A percentile compares a stretch with the other conserved stretches of the same genome.
Conservation (phyloP, 495 filamentous ascomycete genomes). For the Penicillium canescens region DNA sequence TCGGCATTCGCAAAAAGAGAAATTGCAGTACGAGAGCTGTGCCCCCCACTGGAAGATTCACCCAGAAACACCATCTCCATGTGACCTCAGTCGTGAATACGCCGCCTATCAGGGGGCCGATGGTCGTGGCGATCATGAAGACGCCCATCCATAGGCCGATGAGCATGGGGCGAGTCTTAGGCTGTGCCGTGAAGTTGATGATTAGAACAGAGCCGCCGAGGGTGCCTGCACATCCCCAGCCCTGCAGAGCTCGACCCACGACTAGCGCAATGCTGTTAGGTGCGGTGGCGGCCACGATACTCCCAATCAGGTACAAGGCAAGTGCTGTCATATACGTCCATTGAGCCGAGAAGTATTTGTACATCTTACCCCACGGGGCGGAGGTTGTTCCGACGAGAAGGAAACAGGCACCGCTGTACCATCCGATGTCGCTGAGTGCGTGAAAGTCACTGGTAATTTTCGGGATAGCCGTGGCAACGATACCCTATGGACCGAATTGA, state of each 20-base stretch:
- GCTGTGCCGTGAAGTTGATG: constrained; percentile 30
- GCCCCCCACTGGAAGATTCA: constrained; percentile 12
- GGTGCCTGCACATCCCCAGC: constrained; percentile 10
- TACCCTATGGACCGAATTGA: not conserved
- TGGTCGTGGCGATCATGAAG: constrained; percentile 41
- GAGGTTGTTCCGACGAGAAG: constrained; percentile 55
- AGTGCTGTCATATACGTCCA: constrained; percentile 54
- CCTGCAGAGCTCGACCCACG: not conserved
- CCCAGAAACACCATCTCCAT: constrained; percentile 47
- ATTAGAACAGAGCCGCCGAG: constrained; percentile 29
- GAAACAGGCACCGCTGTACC: constrained; percentile 60
- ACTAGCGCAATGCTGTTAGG: constrained; percentile 6
- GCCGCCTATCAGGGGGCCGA: constrained; percentile 50
- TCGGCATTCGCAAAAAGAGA: constrained; percentile 12
- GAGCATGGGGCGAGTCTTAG: constrained; percentile 32
- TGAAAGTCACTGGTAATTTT: constrained; percentile 51
- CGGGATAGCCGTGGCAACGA: constrained; percentile 46
- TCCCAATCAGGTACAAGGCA: constrained; percentile 70
- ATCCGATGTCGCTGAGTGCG: constrained; percentile 43
- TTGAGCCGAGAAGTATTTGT: constrained; percentile 56
- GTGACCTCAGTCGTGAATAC: constrained; percentile 42
- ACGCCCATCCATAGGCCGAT: constrained; percentile 38
- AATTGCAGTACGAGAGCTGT: constrained; percentile 13
- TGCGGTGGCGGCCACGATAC: constrained; percentile 39
- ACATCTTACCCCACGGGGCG: constrained; percentile 50